Conservation (phyloP, 805 yeast genomes). For the Wickerhamiella musiphila region DNA sequence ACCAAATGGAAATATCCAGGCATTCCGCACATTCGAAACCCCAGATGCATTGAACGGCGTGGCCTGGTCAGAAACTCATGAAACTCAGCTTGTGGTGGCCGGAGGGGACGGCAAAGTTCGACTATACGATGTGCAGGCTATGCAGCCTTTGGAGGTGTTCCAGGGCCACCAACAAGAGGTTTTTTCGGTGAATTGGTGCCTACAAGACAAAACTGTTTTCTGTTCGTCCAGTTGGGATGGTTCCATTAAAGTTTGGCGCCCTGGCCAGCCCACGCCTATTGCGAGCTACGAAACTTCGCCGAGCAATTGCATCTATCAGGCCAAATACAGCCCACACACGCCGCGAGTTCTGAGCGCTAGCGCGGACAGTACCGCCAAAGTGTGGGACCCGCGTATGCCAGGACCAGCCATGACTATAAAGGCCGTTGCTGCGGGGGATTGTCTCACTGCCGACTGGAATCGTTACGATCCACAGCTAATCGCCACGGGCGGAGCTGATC, state of each 20-base stretch:
- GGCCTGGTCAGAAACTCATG: slow-evolving; percentile 83
- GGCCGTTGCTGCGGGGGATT: slow-evolving; percentile 69
- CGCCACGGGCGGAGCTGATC: slow-evolving; percentile 89
- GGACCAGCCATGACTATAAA: slow-evolving; percentile 31
- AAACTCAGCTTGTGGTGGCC: slow-evolving; percentile 66
- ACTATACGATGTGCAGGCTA: slow-evolving; percentile 51
- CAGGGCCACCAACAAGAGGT: slow-evolving; percentile 67
- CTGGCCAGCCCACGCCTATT: slow-evolving; percentile 15
- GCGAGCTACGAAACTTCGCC: slow-evolving; percentile 17
- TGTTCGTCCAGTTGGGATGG: slow-evolving; percentile 90
- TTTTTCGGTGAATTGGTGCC: slow-evolving; percentile 56
- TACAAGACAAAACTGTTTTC: slow-evolving; percentile 48
- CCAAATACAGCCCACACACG: slow-evolving; percentile 73
- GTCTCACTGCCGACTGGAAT: slow-evolving; percentile 74
- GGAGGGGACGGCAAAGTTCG: slow-evolving; percentile 84
- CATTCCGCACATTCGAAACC: slow-evolving; percentile 54
- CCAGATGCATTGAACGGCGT: slow-evolving; percentile 84
- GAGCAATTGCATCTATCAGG: slow-evolving; percentile 42
- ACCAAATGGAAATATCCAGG: slow-evolving; percentile 41
- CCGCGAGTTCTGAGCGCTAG: slow-evolving; percentile 48
- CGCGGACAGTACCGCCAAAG: slow-evolving; percentile 54
- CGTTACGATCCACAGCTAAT: slow-evolving; percentile 65
- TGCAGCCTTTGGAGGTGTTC: slow-evolving; percentile 11
- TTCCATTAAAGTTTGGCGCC: slow-evolving; percentile 36
- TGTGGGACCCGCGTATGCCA: slow-evolving; percentile 62